phyloP scores from a whole-genome alignment of 176 grass and related monocot genomes.

The Oryza glaberrima region DNA sequence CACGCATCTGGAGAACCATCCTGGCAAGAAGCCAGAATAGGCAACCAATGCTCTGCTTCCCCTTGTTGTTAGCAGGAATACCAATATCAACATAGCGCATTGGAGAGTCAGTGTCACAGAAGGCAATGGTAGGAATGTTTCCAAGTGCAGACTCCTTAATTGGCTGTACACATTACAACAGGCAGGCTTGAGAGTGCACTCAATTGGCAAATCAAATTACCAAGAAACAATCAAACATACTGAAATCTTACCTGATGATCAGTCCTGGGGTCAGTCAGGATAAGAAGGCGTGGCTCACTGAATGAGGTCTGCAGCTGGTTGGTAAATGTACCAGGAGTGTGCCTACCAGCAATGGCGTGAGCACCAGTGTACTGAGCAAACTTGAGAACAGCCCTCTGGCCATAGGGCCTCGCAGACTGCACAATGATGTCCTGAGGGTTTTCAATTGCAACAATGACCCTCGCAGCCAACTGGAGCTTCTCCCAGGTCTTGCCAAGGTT shows the following conservation, averaged over 20 bases:
- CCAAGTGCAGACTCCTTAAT: conserved; percentile 94
- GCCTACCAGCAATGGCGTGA: conserved; percentile 87
- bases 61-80: conserved; percentile 96
- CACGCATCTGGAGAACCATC: conserved; percentile 93
- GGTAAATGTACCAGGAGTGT: conserved; percentile 95
- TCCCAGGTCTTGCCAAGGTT: conserved; percentile 91
- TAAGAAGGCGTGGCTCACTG: conserved; percentile 90
- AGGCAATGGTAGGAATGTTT: conserved; percentile 92
- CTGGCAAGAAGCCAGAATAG: conserved; percentile 83
- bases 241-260: conserved; percentile 72
- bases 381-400: conserved; percentile 89
- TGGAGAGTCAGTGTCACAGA: conserved; percentile 91
- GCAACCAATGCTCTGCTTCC: conserved; percentile 89
- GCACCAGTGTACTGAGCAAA: conserved; percentile 91
- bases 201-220: not conserved
- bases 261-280: conserved; percentile 89
- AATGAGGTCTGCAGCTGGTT: conserved; percentile 92
- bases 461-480: conserved; percentile 80
- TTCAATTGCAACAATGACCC: conserved; percentile 83
- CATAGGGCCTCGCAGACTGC: conserved; percentile 89
- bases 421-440: conserved; percentile 93
- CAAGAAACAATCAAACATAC: not conserved
- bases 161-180: conserved; percentile 52
- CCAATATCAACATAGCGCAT: conserved; percentile 96
- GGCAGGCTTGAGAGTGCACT: not conserved